Conservation (phyloP, 495 filamentous ascomycete species). For the Cryomyces minteri region DNA sequence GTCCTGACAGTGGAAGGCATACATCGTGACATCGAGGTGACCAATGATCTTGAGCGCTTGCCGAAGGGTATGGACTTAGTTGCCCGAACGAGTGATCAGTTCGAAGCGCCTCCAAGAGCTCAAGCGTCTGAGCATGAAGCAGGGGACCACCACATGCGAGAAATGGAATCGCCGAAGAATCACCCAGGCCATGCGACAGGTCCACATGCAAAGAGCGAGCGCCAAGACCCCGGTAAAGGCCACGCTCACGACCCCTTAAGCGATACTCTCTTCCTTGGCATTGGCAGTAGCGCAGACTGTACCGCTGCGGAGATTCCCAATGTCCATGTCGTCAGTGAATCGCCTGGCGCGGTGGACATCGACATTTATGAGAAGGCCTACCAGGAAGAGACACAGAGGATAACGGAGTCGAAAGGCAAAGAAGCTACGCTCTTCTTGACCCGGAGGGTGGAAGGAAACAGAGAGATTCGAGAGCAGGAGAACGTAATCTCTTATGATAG, state of each 20-base stretch:
- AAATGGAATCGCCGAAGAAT: not conserved
- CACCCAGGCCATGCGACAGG: not conserved
- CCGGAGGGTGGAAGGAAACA: constrained; percentile 35
- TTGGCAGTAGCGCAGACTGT: constrained; percentile 41
- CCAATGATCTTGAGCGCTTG: constrained; percentile 10
- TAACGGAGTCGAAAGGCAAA: constrained; percentile 26
- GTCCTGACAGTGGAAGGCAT: constrained; percentile 31
- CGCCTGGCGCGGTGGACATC: constrained; percentile 59
- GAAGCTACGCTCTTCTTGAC: constrained; percentile 35
- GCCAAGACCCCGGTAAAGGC: constrained; percentile 28
- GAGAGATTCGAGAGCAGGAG: constrained; percentile 12
- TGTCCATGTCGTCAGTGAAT: constrained; percentile 47
- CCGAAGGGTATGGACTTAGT: constrained; percentile 9
- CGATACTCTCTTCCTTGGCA: constrained; percentile 49
- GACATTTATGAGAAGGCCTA: constrained; percentile 83
- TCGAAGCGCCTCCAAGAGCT: not conserved
- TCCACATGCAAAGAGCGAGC: not conserved
- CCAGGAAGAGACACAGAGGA: constrained; percentile 58
- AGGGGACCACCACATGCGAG: constrained; percentile 1
- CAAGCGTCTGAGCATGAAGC: not conserved
- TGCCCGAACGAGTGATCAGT: no score
- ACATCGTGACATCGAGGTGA: constrained; percentile 19
- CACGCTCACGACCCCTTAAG: constrained; percentile 47
- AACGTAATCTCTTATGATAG: constrained; percentile 5
- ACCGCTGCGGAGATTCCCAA: not conserved